Evolutionary conservation across 805 yeast genomes (phyloP), one percentile per base, ranked within the genome.

Genomic region (Hanseniaspora vineae): DNA sequence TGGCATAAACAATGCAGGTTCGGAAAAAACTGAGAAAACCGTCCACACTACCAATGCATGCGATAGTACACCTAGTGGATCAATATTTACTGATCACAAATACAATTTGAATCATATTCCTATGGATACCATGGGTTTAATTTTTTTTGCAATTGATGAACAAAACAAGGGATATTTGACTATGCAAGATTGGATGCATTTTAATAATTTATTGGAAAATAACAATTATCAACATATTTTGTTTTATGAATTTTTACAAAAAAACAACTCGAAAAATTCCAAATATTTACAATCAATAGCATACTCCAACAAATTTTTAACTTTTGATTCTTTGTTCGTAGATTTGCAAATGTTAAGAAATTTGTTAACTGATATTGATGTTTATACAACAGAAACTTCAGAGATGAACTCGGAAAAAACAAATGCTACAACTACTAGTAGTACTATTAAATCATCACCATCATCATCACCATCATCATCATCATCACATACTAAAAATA

Each of bases 131-230:
- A 78, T 77, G 61, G 84, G 83, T 6, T 72, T 89, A 51, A 77
- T 90, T 44, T 90, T 84, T 60, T 70, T 83, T 49, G 78, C 87
- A 29, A 86, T 95, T 14, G 97, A 90, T 66, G 76, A 76, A 50
- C 70, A 73, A 39, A 69, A 72, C 48, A 76, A 77, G 54, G 97
- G 96, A 8, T 79, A 72, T 50, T 70, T 86, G 45, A 72, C 76
- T 29, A 68, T 79, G 45, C 62, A 69, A 23, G 96, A 90, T 60
- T 90, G 95, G 83, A 66, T 76, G 45, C 72, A 73, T 42, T 84
- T 90, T 60, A 79, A 84, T 56, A 70, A 73, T 51, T 54, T 74
- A 42, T 64, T 78, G 46, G 72, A 71, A 52, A 70, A 75, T 48
- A 62, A 69, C 48, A 66, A 72, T 47, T 73, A 71, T 44, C 76